Conservation (phyloP, 2,329 filamentous ascomycete genomes). For the Pseudogymnoascus sp. region DNA sequence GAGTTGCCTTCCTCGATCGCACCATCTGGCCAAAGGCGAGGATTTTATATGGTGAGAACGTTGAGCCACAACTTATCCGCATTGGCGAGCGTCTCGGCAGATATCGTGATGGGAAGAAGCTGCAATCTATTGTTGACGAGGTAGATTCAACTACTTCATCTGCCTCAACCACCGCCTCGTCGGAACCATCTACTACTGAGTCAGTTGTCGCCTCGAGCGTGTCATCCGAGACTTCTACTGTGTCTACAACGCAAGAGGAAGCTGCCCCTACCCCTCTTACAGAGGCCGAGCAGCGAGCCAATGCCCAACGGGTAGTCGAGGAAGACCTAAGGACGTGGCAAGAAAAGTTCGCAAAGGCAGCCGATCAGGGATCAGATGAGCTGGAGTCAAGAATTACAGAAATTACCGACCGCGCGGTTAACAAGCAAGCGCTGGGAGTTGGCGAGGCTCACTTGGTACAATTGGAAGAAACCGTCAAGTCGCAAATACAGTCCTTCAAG, state of each 20-base stretch:
- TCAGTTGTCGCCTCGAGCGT: slow-evolving; percentile 14
- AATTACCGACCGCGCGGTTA: slow-evolving; percentile 64
- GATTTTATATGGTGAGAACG: slow-evolving; percentile 78
- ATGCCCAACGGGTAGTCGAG: slow-evolving; percentile 59
- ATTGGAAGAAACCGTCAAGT: slow-evolving; percentile 59
- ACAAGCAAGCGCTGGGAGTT: slow-evolving; percentile 56
- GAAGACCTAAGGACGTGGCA: slow-evolving; percentile 82
- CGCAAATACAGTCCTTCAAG: slow-evolving; percentile 60
- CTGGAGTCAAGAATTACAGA: slow-evolving; percentile 56
- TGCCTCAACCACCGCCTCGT: slow-evolving; percentile 22
- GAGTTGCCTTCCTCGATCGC: slow-evolving; percentile 63
- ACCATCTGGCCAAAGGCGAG: slow-evolving; percentile 76
- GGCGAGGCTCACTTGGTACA: slow-evolving; percentile 61
- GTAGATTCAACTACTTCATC: slow-evolving; percentile 35
- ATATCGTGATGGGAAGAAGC: slow-evolving; percentile 56
- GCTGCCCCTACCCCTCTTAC: slow-evolving; percentile 26
- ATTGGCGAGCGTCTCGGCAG: slow-evolving; percentile 84
- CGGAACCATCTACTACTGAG: slow-evolving; percentile 19
- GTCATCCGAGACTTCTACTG: slow-evolving; percentile 9
- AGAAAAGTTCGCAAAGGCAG: slow-evolving; percentile 75
- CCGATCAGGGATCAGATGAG: slow-evolving; percentile 72
- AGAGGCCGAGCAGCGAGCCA: slow-evolving; percentile 49
- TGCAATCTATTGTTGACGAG: slow-evolving; percentile 52
- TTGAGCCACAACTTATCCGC: slow-evolving; percentile 88
- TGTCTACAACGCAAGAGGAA: slow-evolving; percentile 19